Evolutionary conservation across 2,329 filamentous ascomycete species (phyloP), one percentile per base, ranked within the genome.

Genomic region (Talaromyces sp.): DNA sequence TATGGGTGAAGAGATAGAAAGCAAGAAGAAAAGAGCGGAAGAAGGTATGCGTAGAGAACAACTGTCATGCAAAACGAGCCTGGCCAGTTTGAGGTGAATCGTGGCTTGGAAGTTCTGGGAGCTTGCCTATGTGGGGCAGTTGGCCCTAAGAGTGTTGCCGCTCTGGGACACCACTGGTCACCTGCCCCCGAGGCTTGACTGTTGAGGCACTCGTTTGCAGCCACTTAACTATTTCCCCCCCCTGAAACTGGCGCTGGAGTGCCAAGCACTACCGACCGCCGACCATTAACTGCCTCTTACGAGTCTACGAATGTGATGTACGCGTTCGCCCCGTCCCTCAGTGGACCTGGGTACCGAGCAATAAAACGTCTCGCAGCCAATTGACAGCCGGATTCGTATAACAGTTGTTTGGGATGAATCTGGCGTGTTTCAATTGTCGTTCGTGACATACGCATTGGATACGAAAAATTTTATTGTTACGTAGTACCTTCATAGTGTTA

Each of bases 141-240:
- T 31, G 27, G 7, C 10, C 56, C 19, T 41, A 19, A 39, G 27
- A 37, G 31, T 37, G 56, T 59, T 33, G 49, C 49, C 49, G 56
- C 37, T 59, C 35, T 39, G 54, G 54, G 31, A 22, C 54, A 33
- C 25, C 49, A 52, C 49, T 52, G 41, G 57, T 59, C 57, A 59
- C 35, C 33, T 59, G 56, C 39, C 35, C 57, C 39, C 22, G 19
- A 22, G 31, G 25, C 49, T 52, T 58, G 54, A 35, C 54, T 49
- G 45, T 6, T 43, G 35, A 27, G 59, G 43, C 59, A n/a, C n/a
- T 50, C 59, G 60, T 62, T 62, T 62, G 60, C 60, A 54, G 60
- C 60, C 43, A 61, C 52, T 54, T 37, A 31, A 31, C n/a, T 11
- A 3, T 25, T 19, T 5, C 11, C 39, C 41, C 39, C 41, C 57